Evolutionary conservation across 2,329 filamentous ascomycete genomes (phyloP).

Genomic region (Fusarium xylarioides): DNA sequence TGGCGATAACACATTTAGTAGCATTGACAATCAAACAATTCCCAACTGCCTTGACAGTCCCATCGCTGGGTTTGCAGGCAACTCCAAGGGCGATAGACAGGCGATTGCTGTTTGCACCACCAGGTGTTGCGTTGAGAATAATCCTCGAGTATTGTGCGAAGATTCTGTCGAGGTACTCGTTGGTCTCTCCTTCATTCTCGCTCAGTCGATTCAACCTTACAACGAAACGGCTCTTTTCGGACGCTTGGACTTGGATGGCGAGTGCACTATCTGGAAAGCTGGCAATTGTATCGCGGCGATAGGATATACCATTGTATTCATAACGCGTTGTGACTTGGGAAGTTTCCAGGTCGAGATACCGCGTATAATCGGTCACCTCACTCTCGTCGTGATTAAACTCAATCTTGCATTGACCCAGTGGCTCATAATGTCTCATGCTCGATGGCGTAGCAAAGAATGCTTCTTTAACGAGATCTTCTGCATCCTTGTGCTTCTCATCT

Average conservation of each 20-base stretch:
- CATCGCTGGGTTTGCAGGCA: background rate
- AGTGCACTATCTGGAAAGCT: constrained; percentile 54
- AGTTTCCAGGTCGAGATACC: constrained; percentile 51
- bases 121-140: constrained; percentile 32
- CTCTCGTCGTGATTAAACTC: constrained; percentile 48
- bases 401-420: constrained; percentile 47
- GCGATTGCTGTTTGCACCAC: constrained; percentile 33
- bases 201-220: constrained; percentile 38
- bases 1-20: constrained; percentile 22
- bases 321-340: constrained; percentile 52
- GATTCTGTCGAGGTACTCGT: constrained; percentile 41
- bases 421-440: constrained; percentile 45
- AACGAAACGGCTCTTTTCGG: constrained; percentile 34
- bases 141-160: constrained; percentile 24
- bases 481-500: constrained; percentile 35
- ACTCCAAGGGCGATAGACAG: constrained; percentile 28
- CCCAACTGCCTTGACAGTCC: constrained; percentile 20
- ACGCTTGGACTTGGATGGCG: constrained; percentile 27
- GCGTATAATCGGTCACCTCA: constrained; percentile 46
- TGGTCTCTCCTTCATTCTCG: constrained; percentile 38
- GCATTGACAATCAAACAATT: constrained; percentile 25
- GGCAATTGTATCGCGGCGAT: constrained; percentile 51
- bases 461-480: constrained; percentile 34
- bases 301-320: constrained; percentile 43
- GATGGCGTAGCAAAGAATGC: constrained; percentile 41